These are phyloP conservation scores for Silene uniflora DNA, from an alignment of 148 eudicot genomes.

Conservation along the genomic window DNA sequence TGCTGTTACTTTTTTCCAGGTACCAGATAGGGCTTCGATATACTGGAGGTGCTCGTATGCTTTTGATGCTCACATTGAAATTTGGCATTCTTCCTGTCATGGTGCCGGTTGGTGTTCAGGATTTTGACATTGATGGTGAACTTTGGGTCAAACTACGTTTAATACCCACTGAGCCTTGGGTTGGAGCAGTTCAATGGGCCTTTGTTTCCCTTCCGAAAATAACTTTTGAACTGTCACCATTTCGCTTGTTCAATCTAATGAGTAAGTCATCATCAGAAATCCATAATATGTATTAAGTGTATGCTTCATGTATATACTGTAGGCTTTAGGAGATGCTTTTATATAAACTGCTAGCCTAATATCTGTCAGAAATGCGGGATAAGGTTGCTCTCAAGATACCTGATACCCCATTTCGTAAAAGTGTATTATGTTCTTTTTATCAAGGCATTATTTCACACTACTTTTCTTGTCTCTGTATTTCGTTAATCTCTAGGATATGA, in stretches of 20 bases:
- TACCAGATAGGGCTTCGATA: constrained; percentile 97
- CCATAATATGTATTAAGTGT: not conserved
- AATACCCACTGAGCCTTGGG: constrained; percentile 91
- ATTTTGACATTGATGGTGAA: constrained; percentile 98
- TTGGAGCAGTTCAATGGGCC: constrained; percentile 95
- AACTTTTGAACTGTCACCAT: constrained; percentile 77
- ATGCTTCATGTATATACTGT: too few relatives aligned
- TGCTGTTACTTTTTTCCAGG: constrained; percentile 35
- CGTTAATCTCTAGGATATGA: not conserved
- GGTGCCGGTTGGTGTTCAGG: constrained; percentile 90
- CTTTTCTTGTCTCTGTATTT: not conserved
- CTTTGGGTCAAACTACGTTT: constrained; percentile 88
- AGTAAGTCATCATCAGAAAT: constrained; percentile 37
- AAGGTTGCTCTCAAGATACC: not conserved
- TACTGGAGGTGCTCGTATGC: constrained; percentile 97
- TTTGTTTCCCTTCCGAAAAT: constrained; percentile 96
- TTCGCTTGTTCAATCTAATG: constrained; percentile 94
- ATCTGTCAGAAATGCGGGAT: not conserved
- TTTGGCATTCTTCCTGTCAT: constrained; percentile 73
- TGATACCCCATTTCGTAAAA: not conserved
- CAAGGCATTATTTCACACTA: not conserved
- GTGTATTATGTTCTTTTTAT: not conserved
- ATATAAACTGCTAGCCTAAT: not conserved
- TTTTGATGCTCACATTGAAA: constrained; percentile 73
- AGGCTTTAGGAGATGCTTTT: not conserved